Evolutionary conservation across 805 yeast genomes (phyloP), one percentile per base, ranked within the genome.

Genomic region (Isabelozyma pseudorhagii): DNA sequence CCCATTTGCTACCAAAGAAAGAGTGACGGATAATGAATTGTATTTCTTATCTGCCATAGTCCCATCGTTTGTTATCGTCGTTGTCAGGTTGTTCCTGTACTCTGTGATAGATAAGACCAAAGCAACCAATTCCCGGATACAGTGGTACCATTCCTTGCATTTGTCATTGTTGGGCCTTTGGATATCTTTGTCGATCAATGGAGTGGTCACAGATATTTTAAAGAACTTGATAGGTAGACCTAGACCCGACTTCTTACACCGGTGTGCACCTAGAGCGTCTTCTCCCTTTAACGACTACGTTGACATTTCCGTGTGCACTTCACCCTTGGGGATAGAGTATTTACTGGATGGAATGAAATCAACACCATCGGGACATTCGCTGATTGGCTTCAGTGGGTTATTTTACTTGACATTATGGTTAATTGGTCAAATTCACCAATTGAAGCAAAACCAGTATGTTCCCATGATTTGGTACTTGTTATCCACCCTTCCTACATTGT

Each of bases 291-390:
- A 63, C 42, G 47, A 13, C 27, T 62, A 61, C 40, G 73, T 70
- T 8, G 66, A 61, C 18, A 50, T 68, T 28, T 57, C 60, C 13
- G 68, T 67, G 3, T 72, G 77, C 50, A 60, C 71, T 3, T 60
- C 64, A 1, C 71, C 72, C 1, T 54, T 69, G 41, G 72, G 74
- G 4, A 49, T 52, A 14, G 50, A 54, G 50, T 52, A 55, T 14
- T 54, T 71, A 18, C 41, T 53, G 11, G 77, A 72, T 50, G 77
- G 77, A 4, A 58, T 71, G 67, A 67, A 69, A 49, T 69, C 74
- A 15, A 69, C 74, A 8, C 77, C 77, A 6, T 67, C 71, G 40
- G 77, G 75, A 34, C 75, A 71, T 52, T 67, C 74, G 5, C 67
- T 73, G 27, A 59, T 71, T 47, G 53, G 68, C 9, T 68, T 69